These are phyloP conservation scores for Aspergillus floridensis DNA, from an alignment of 2,329 filamentous ascomycete species.

Conservation along the genomic window DNA sequence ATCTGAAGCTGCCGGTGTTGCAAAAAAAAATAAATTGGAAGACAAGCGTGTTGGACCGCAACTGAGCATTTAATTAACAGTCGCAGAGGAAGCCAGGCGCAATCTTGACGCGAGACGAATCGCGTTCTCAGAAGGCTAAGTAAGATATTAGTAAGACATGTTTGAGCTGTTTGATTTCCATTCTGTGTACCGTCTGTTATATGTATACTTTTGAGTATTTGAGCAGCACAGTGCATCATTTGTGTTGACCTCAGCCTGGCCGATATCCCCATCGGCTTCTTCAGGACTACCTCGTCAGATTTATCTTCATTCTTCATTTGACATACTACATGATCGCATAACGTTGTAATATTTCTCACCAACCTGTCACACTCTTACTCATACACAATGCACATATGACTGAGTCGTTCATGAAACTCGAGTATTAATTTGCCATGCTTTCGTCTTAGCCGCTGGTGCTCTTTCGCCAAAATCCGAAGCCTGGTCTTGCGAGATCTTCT, in stretches of 20 bases:
- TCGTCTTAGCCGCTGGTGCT: not conserved
- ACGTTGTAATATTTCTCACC: not conserved
- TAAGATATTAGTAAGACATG: slow-evolving; percentile 9
- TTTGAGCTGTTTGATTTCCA: slow-evolving; percentile 22
- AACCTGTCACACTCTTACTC: not conserved
- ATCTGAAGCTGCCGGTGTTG: not conserved
- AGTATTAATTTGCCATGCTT: not conserved
- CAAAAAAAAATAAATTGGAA: not conserved
- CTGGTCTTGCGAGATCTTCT: not conserved
- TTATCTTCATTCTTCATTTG: not conserved
- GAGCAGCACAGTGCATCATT: not conserved
- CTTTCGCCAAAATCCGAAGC: not conserved
- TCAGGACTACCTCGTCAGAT: not conserved
- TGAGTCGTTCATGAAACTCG: not conserved
- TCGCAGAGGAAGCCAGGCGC: not conserved
- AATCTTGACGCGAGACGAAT: not conserved
- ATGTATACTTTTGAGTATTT: not conserved
- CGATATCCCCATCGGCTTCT: not conserved
- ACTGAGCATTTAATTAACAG: not conserved
- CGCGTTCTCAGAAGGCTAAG: slow-evolving; percentile 1
- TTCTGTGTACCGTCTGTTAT: not conserved
- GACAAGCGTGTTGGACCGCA: not conserved
- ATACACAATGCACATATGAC: not conserved
- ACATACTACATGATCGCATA: not conserved
- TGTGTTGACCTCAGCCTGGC: slow-evolving; percentile 1